Evolutionary conservation across 2,329 filamentous ascomycete genomes (phyloP), one percentile per base, ranked within the genome.

Genomic region (Trichoderma koningii): DNA sequence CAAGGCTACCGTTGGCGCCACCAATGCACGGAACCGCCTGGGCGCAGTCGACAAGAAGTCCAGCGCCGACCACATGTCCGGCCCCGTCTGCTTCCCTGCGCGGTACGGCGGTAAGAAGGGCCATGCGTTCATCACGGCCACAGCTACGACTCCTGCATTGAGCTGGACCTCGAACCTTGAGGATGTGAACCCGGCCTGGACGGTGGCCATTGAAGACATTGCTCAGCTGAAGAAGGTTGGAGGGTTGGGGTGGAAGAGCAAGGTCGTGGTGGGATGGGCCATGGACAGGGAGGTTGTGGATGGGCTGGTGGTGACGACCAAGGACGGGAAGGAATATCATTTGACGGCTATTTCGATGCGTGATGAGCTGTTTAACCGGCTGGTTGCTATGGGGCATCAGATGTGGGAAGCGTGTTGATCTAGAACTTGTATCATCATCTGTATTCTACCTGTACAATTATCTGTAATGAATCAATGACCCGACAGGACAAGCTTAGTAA

Each of bases 231-330:
- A 87, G 74, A 96, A 96, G 77, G 80, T 93, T 1, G 91, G 92
- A 5, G 92, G 92, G 0, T 81, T 93, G 42, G 91, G 91, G 0
- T 96, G 91, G 91, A 96, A 95, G 77, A 87, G 87, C 1, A 94
- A 92, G 79, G 78, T 95, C 56, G 83, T 95, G 1, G 89, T 95
- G 0, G 91, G 91, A 0, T 92, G 92, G 90, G 88, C 89, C 0
- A 83, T 92, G 71, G 85, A 87, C 0, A 82, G 87, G 55, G 87
- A 93, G 74, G 86, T 95, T 34, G 86, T 89, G 0, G 92, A 95
- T 77, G 91, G 90, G 0, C 70, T 96, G 69, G 82, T 91, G 68
- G 85, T 94, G 68, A 79, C 79, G 28, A 86, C 87, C n/a, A 80
- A 80, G 62, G 76, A 76, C 15, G 85, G 88, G 0, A 77, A 83